Conservation (phyloP, 1,284 basidiomycete species). For the Agroathelia rolfsii region DNA sequence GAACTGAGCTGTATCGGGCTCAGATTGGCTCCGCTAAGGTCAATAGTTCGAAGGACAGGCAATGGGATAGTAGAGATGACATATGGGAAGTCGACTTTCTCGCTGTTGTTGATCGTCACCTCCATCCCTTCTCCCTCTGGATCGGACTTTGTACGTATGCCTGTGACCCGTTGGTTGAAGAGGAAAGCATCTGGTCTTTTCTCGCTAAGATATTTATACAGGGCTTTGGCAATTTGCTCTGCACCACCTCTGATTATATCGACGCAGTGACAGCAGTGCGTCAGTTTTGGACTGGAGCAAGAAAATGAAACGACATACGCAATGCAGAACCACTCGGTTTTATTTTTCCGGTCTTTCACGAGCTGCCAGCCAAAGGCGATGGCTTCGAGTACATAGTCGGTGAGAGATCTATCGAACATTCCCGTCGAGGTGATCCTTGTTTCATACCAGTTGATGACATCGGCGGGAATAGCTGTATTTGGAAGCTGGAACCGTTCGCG, state of each 20-base stretch:
- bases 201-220: too few species aligned
- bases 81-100: constrained; percentile 14
- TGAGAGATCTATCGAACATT: constrained; percentile 13
- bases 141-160: too few species aligned
- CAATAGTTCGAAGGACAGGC: constrained; percentile 17
- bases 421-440: constrained; percentile 13
- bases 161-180: constrained; percentile 8
- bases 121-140: too few species aligned
- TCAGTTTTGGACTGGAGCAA: too few species aligned
- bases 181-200: too few species aligned
- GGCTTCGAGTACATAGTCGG: constrained; percentile 13
- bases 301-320: too few species aligned
- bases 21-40: constrained; percentile 13
- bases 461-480: constrained; percentile 7
- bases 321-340: too few species aligned
- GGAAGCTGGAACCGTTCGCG: neutral
- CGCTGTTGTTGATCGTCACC: too few species aligned
- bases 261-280: neutral
- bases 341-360: too few species aligned
- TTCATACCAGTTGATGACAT: constrained; percentile 16
- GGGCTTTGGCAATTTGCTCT: constrained; percentile 7
- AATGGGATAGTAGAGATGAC: constrained; percentile 24
- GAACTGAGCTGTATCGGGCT: constrained; percentile 15
- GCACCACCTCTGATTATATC: constrained; percentile 8
- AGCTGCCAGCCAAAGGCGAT: constrained; percentile 11